phyloP scores from a whole-genome alignment of 257 asterid genomes.

The Leonotis leonurus region DNA sequence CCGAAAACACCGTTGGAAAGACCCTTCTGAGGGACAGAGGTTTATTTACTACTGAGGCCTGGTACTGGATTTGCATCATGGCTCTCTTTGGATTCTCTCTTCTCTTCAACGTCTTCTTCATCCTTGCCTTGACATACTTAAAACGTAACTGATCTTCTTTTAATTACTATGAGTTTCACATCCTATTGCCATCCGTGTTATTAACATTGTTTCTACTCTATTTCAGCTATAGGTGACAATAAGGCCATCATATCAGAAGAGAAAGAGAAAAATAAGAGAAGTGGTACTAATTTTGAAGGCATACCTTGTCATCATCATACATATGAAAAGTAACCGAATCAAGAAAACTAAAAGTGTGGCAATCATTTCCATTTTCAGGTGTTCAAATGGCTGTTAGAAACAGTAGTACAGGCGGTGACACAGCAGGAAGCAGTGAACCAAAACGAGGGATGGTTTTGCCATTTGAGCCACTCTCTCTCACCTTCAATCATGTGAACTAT shows the following conservation, averaged over 20 bases:
- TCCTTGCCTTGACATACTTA: slow-evolving; percentile 59
- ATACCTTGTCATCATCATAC: no score
- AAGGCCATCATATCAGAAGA: slow-evolving; percentile 49
- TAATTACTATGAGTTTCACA: background rate
- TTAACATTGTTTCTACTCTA: slow-evolving; percentile 7
- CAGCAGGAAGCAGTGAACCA: slow-evolving; percentile 15
- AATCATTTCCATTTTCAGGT: slow-evolving; percentile 31
- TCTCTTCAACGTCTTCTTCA: slow-evolving; percentile 61
- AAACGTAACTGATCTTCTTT: slow-evolving; percentile 44
- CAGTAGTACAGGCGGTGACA: background rate
- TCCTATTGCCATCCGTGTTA: background rate
- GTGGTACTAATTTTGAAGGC: slow-evolving; percentile 30
- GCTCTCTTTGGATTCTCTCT: slow-evolving; percentile 67
- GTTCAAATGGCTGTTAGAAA: slow-evolving; percentile 37
- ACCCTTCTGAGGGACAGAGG: slow-evolving; percentile 68
- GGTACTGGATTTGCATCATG: slow-evolving; percentile 69
- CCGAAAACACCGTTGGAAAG: slow-evolving; percentile 73
- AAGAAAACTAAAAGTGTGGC: background rate
- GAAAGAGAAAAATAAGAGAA: slow-evolving; percentile 22
- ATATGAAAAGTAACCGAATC: no score
- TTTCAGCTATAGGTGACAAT: slow-evolving; percentile 62
- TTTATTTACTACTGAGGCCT: slow-evolving; percentile 47
- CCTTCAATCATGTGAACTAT: slow-evolving; percentile 67
- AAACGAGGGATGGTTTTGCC: slow-evolving; percentile 77
- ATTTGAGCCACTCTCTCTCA: slow-evolving; percentile 67